Conservation (phyloP, 2,329 filamentous ascomycete species). For the Colletotrichum lindemuthianum region DNA sequence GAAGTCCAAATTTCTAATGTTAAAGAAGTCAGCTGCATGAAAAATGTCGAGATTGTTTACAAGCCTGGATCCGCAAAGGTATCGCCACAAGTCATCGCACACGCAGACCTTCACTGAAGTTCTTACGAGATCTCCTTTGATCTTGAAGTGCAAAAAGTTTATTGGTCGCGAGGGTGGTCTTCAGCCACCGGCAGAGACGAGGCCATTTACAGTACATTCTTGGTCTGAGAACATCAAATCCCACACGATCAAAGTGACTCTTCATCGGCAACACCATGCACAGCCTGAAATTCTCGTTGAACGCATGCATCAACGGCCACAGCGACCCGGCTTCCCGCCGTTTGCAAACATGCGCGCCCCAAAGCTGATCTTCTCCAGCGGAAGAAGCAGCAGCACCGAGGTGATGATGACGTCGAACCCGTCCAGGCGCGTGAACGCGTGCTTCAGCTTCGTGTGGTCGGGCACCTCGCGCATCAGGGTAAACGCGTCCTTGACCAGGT, state of each 20-base stretch:
- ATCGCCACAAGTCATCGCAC: too few species aligned
- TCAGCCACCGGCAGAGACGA: constrained; percentile 37
- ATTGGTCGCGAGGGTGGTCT: too few species aligned
- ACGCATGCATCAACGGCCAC: constrained; percentile 42
- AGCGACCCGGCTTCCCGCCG: constrained; percentile 40
- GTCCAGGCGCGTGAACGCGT: constrained; percentile 42
- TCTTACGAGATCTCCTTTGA: too few species aligned
- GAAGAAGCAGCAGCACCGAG: constrained; percentile 45
- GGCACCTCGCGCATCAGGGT: constrained; percentile 41
- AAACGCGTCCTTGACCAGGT: constrained; percentile 43
- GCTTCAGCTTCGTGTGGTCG: constrained; percentile 40
- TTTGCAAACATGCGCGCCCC: constrained; percentile 42
- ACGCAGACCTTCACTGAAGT: too few species aligned
- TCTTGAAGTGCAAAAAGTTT: too few species aligned
- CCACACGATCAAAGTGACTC: constrained; percentile 41
- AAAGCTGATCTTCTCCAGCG: constrained; percentile 41
- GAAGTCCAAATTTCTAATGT: too few species aligned
- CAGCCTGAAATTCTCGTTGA: constrained; percentile 40
- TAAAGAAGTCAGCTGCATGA: too few species aligned
- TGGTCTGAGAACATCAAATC: constrained; percentile 41
- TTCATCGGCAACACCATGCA: constrained; percentile 43
- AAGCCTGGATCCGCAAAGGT: too few species aligned
- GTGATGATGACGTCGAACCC: constrained; percentile 44
- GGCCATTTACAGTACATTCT: constrained; percentile 37
- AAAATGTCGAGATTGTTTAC: too few species aligned